A percentile compares a stretch with the other conserved stretches of the same genome.
These are phyloP conservation scores for Malus domestica DNA, from an alignment of 306 rosid genomes.

Conservation along the genomic window DNA sequence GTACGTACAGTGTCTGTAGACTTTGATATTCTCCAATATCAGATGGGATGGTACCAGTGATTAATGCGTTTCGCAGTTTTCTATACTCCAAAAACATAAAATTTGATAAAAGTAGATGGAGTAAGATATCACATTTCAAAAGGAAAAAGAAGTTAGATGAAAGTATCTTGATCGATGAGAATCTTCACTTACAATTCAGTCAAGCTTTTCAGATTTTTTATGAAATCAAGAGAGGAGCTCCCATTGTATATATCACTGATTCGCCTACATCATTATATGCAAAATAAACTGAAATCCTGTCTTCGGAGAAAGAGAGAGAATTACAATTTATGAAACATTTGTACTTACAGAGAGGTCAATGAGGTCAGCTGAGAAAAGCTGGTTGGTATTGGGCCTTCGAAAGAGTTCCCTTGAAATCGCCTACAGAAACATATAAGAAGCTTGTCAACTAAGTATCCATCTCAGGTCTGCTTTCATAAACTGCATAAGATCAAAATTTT, in stretches of 20 bases:
- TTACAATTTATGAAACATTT: not conserved
- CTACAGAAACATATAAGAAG: not conserved
- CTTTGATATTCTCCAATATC: constrained; percentile 10
- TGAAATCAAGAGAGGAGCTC: constrained; percentile 25
- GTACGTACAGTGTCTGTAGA: constrained; percentile 13
- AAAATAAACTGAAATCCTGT: not conserved
- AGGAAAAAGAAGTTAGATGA: not conserved
- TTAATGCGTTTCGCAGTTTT: constrained; percentile 22
- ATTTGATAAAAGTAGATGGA: not conserved
- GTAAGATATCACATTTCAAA: not conserved
- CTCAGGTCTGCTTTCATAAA: not conserved
- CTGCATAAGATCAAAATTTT: not conserved
- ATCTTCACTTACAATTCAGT: constrained; percentile 18
- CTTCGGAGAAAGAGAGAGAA: not conserved
- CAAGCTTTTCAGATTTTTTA: constrained; percentile 9
- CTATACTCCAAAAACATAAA: not conserved
- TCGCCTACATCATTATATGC: constrained; percentile 5
- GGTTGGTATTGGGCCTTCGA: constrained; percentile 32
- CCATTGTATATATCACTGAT: constrained; percentile 25
- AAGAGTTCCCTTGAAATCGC: constrained; percentile 21
- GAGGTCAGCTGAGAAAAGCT: constrained; percentile 15
- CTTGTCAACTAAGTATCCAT: not conserved
- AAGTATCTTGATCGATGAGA: not conserved
- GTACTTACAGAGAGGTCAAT: constrained; percentile 10
- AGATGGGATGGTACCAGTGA: constrained; percentile 19